Evolutionary conservation across 1,284 basidiomycete genomes (phyloP).

Genomic region (Singerocomus inundabilis): DNA sequence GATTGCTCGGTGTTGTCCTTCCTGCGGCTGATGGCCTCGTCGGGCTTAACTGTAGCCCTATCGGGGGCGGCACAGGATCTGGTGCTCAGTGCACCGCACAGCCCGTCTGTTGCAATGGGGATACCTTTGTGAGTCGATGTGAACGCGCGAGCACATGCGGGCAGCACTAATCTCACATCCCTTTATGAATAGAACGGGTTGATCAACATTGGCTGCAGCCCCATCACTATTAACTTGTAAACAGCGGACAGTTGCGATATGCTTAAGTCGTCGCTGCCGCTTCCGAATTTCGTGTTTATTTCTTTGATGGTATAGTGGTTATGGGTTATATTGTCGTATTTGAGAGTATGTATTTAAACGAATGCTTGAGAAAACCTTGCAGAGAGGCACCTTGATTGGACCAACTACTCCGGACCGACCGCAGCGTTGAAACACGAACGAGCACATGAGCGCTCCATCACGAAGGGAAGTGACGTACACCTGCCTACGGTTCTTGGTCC

Average conservation of each 20-base stretch:
- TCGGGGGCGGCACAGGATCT: background rate
- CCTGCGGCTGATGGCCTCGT: background rate
- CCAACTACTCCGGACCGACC: no score
- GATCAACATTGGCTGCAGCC: constrained; percentile 17
- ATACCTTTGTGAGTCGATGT: constrained; percentile 8
- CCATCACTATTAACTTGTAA: no score
- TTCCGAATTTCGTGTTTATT: background rate
- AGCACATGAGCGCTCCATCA: no score
- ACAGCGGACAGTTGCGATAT: background rate
- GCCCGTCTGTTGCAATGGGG: constrained; percentile 15
- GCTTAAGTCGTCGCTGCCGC: background rate
- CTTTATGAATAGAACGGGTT: constrained; percentile 7
- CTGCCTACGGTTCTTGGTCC: no score
- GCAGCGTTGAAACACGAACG: no score
- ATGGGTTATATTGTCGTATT: background rate
- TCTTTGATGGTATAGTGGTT: background rate
- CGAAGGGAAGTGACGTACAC: no score
- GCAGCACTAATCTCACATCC: background rate
- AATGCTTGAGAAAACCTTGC: no score
- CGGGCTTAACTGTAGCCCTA: constrained; percentile 2
- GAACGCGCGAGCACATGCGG: background rate
- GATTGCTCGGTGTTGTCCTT: background rate
- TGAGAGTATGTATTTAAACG: no score
- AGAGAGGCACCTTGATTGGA: no score
- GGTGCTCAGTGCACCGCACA: constrained; percentile 4